Percentiles rank a stretch among this genome's conserved stretches.
Conservation (phyloP, 768 basidiomycete genomes). For the Infundibulicybe gibba region DNA sequence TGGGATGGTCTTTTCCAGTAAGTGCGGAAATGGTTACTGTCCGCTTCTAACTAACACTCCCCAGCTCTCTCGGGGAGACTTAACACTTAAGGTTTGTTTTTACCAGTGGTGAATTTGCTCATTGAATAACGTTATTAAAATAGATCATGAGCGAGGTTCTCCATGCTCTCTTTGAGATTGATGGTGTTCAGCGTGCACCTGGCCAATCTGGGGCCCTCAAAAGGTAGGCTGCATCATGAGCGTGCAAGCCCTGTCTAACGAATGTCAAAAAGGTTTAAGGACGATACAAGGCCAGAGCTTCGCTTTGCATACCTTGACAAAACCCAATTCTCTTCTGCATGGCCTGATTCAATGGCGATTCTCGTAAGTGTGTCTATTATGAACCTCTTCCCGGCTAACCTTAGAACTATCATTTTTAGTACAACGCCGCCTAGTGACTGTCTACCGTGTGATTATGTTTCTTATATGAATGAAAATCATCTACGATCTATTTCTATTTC, state of each 20-base stretch:
- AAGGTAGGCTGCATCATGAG: slow-evolving; percentile 26
- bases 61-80: slow-evolving; percentile 39
- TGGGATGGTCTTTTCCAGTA: slow-evolving; percentile 46
- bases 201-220: slow-evolving; percentile 63
- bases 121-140: neutral
- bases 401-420: too few relatives aligned
- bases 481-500: too few relatives aligned
- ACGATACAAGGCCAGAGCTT: slow-evolving; percentile 42
- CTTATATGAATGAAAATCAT: neutral
- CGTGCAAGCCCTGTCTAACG: neutral
- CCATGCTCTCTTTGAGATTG: slow-evolving; percentile 57
- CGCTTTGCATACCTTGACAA: slow-evolving; percentile 54
- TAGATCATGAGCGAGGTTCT: slow-evolving; percentile 59
- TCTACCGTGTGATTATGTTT: neutral
- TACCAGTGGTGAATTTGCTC: neutral
- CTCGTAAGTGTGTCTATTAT: slow-evolving; percentile 31
- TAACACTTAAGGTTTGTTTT: slow-evolving; percentile 48
- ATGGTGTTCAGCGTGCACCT: slow-evolving; percentile 62
- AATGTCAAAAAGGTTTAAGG: slow-evolving; percentile 37
- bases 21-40: neutral
- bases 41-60: neutral
- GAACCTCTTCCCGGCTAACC: too few relatives aligned
- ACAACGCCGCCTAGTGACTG: neutral
- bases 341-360: slow-evolving; percentile 66
- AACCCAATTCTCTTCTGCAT: slow-evolving; percentile 48